Evolutionary conservation across 257 asterid species (phyloP).

Genomic region (Solanum pinnatisectum): DNA sequence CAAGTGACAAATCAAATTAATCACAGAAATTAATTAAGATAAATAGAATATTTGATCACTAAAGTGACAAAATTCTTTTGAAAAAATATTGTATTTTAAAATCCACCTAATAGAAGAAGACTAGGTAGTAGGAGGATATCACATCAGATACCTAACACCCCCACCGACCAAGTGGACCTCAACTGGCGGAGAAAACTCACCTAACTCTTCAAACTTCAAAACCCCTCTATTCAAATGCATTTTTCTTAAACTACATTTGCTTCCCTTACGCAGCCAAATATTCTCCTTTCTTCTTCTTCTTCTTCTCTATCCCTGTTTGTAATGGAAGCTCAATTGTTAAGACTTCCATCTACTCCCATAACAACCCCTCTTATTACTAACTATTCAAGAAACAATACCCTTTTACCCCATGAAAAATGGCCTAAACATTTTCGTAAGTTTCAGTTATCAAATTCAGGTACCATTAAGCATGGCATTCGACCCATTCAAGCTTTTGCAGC

Average conservation of each 20-base stretch:
- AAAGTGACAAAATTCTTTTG: too few species aligned
- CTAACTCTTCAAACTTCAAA: not conserved
- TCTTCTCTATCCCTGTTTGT: not conserved
- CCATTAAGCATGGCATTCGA: conserved; percentile 13
- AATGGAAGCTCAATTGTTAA: conserved; percentile 53
- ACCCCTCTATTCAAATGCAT: not conserved
- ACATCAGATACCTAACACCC: not conserved
- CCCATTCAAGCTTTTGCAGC: conserved; percentile 36
- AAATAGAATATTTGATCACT: too few species aligned
- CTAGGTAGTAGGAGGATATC: not conserved
- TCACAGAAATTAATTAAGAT: not conserved
- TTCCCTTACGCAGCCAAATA: not conserved
- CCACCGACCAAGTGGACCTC: not conserved
- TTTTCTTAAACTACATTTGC: not conserved
- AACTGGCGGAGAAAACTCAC: not conserved
- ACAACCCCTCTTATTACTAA: conserved; percentile 5
- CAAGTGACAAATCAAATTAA: not conserved
- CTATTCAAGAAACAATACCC: conserved; percentile 9
- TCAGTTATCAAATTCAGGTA: conserved; percentile 13
- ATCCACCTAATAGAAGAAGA: not conserved
- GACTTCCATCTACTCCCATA: conserved; percentile 23
- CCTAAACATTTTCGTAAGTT: conserved; percentile 6
- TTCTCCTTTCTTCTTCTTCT: not conserved
- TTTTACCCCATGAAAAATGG: conserved; percentile 5
- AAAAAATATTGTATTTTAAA: too few species aligned